Evolutionary conservation across 2,329 filamentous ascomycete species (phyloP), one percentile per base, ranked within the genome.

Genomic region (Aphanocladium album): DNA sequence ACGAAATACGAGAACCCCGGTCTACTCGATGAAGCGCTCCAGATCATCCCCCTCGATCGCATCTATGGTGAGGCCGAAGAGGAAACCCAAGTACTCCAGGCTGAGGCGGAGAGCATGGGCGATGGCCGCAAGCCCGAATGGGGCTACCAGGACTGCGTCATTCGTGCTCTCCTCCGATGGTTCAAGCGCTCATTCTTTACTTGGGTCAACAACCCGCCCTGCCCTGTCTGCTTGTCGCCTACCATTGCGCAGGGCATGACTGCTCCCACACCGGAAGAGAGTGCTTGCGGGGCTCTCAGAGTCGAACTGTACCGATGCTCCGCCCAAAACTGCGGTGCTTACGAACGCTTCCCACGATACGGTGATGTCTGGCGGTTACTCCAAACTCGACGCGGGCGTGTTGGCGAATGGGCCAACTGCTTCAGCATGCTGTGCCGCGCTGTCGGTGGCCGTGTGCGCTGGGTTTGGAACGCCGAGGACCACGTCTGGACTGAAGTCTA

Each of bases 401-500:
- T 89, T 63, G 95, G 95, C 63, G 95, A 99, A 78, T 98, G 95
- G 92, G 92, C 91, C 66, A 98, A 97, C 77, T 97, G 93, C 81
- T 99, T 99, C 78, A 93, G 89, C 77, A 98, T 98, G 95, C 83
- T 99, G 57, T 98, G 93, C 79, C 86, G 93, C 62, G 95, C 95
- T 5, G 86, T 98, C 16, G 93, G 93, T 54, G 90, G 89, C 62
- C 85, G 93, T 63, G 92, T 97, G 25, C 86, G 95, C 69, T 99
- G 95, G 95, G 89, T 99, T 12, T 99, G 95, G 95, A 98, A 98
- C 68, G 89, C 89, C 33, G 95, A 98, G 74, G 95, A 98, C 73
- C 91, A 97, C 70, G 91, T 97, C 27, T 99, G 95, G 95, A 96
- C 93, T 1, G 95, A 98, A 69, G 89, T 98, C 16, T 99, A 96